A percentile compares a stretch with the other conserved stretches of the same genome.
Evolutionary conservation across 139 green algal genomes (phyloP).

Genomic region (Chlorella sorokiniana): DNA sequence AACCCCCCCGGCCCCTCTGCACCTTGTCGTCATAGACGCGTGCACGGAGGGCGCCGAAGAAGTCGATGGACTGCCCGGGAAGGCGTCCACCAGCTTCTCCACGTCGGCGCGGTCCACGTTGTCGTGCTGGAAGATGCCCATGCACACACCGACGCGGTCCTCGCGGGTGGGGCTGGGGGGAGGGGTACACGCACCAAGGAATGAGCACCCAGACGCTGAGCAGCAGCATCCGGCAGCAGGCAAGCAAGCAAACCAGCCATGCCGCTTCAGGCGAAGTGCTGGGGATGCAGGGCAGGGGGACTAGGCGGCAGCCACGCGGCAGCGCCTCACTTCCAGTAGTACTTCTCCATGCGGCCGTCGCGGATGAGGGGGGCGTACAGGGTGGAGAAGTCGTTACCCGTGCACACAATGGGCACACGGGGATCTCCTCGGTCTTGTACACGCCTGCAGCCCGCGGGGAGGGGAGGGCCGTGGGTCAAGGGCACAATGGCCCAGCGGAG

Average conservation of each 20-base stretch:
- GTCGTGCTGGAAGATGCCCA: conserved; percentile 95
- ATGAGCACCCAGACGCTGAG: conserved; percentile 88
- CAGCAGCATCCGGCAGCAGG: too few species aligned
- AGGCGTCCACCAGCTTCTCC: conserved; percentile 92
- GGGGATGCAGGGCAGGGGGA: background rate
- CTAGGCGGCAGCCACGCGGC: too few species aligned
- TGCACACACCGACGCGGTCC: conserved; percentile 96
- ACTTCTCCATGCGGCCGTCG: conserved; percentile 99
- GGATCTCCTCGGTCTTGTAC: conserved; percentile 93
- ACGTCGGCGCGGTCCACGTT: conserved; percentile 62
- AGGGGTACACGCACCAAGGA: conserved; percentile 82
- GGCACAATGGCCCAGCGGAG: too few species aligned
- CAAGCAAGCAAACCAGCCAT: too few species aligned
- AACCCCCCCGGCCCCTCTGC: background rate
- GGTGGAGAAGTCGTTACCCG: conserved; percentile 99
- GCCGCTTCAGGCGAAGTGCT: too few species aligned
- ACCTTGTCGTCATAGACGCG: conserved; percentile 95
- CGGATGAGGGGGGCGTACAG: conserved; percentile 99
- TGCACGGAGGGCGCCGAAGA: conserved; percentile 96
- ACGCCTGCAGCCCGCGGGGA: conserved; percentile 89
- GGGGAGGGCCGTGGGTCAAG: too few species aligned
- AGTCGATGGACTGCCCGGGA: conserved; percentile 99
- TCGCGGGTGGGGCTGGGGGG: conserved; percentile 76
- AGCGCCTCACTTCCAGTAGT: conserved; percentile 39
- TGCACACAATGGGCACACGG: conserved; percentile 95